Base-by-base conservation (phyloP, 2,329 filamentous ascomycete genomes). In the Penicillium griseofulvum region DNA sequence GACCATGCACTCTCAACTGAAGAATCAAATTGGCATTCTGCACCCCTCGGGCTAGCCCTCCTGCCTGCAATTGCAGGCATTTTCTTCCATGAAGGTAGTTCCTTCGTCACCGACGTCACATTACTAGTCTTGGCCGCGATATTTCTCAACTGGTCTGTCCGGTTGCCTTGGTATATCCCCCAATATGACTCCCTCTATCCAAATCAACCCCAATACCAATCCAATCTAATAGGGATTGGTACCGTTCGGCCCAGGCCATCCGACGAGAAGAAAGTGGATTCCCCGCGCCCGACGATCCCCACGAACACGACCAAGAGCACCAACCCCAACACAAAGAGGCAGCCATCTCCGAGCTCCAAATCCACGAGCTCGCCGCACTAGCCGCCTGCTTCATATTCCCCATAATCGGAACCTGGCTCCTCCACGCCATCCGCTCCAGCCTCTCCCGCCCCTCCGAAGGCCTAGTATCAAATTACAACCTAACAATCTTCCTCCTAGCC, bases 91-190 rank as follows among this genome's bases (percentile, higher is more conserved):
- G 89, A 96, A 75, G 93, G 93, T 12, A 88, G 87, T 64, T 84
- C 87, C 0, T 81, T 97, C 58, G 85, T 92, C 52, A 96, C 91
- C 0, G 93, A 97, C 72, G 75, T 96, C 28, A 87, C 94, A 65
- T 79, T 97, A 33, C 76, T 97, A 31, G 85, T 83, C 3, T 74
- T 97, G 58, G 89, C 90, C 2, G 90, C 88, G 5, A 82, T 97
- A 42, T 95, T 97, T 67, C 78, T 97, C 58, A 92, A 96, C 70
- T 97, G 91, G 90, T 92, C 90, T 46, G 88, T 97, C 41, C 87
- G 90, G 53, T 80, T 94, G 62, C 93, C 93, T 64, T 97, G 93
- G 92, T 92, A 78, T 70, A 82, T 49, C 22, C 16, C 17, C 24
- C 39, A 1, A 17, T n/a, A n/a, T n/a, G n/a, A n/a, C n/a, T 10